Base-by-base conservation (phyloP, 352 stramenopile genomes). In the Globisporangium cystogenes region DNA sequence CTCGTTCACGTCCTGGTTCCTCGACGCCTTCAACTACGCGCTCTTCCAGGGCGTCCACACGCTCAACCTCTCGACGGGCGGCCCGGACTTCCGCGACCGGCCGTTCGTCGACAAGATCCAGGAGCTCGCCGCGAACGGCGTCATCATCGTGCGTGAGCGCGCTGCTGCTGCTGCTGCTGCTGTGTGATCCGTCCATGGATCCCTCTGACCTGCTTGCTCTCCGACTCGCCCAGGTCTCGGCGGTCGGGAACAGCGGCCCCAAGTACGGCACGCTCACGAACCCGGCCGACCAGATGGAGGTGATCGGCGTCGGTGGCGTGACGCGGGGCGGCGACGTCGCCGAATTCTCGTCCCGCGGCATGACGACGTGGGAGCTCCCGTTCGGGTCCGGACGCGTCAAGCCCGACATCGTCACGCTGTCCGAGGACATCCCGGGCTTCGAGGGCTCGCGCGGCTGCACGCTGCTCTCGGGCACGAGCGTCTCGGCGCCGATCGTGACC, bases 21-120 rank as follows among this genome's bases (percentile, higher is more conserved):
- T 95, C 4, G 87, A 96, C 50, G 87, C 86, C 7, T 93, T 96
- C 62, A 96, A 96, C 55, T 96, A 94, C 58, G 81, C 85, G 18
- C 53, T 96, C 6, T 91, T 84, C 47, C 70, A 80, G 29, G 55
- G 66, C 11, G 74, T 95, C 26, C 68, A 95, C 33, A 69, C 92
- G 26, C 57, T 96, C n/a, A 96, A 96, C 57, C 70, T 95, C 21
- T 94, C 82, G 51, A 89, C 87, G 15, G 86, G 86, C 46, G 82
- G 86, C 1, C 79, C 86, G 10, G 87, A 95, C 39, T 95, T 94
- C 39, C 70, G 71, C n/a, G 86, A 96, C 49, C 48, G 76, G 16
- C 87, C 87, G 31, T 96, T 96, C 55, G 72, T 93, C n/a, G 83
- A 95, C 24, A 96, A 96, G 67, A 76, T 96, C 43, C 66, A 85